Evolutionary conservation across 2,329 filamentous ascomycete genomes (phyloP).

Genomic region (Microcyclosporella mali): DNA sequence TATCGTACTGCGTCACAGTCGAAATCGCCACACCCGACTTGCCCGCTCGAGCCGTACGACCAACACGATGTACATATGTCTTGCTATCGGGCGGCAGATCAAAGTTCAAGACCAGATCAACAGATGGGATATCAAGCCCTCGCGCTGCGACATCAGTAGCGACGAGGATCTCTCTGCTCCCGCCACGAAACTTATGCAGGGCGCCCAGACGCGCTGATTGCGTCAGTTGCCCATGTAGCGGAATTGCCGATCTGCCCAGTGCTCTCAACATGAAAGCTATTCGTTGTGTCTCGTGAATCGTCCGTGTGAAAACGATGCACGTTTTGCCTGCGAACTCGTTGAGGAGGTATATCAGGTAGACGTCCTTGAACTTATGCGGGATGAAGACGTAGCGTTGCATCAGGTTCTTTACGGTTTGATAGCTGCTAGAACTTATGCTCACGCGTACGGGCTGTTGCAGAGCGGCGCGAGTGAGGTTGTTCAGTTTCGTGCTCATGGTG

Average conservation of each 20-base stretch:
- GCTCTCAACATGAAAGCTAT: constrained; percentile 74
- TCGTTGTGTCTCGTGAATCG: constrained; percentile 84
- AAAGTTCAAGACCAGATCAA: constrained; percentile 80
- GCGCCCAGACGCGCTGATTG: constrained; percentile 83
- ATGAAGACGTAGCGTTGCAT: constrained; percentile 83
- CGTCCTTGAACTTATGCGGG: constrained; percentile 80
- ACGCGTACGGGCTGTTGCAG: constrained; percentile 78
- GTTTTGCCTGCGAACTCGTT: constrained; percentile 84
- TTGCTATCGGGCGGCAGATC: constrained; percentile 80
- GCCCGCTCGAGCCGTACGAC: constrained; percentile 79
- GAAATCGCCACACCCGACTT: constrained; percentile 76
- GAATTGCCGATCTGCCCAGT: constrained; percentile 84
- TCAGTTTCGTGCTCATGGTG: constrained; percentile 89
- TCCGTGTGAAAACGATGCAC: constrained; percentile 84
- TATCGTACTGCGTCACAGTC: constrained; percentile 80
- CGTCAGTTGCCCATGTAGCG: constrained; percentile 84
- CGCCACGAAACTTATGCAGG: constrained; percentile 80
- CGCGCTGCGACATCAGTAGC: constrained; percentile 91
- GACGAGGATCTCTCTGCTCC: constrained; percentile 77
- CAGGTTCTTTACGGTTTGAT: constrained; percentile 80
- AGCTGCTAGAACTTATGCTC: constrained; percentile 73
- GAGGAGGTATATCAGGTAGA: constrained; percentile 77
- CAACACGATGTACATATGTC: constrained; percentile 86
- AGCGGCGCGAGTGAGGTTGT: constrained; percentile 83
- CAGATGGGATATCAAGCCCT: constrained; percentile 87